Evolutionary conservation across 768 basidiomycete genomes (phyloP).

Genomic region (Gloeophyllum trabeum): DNA sequence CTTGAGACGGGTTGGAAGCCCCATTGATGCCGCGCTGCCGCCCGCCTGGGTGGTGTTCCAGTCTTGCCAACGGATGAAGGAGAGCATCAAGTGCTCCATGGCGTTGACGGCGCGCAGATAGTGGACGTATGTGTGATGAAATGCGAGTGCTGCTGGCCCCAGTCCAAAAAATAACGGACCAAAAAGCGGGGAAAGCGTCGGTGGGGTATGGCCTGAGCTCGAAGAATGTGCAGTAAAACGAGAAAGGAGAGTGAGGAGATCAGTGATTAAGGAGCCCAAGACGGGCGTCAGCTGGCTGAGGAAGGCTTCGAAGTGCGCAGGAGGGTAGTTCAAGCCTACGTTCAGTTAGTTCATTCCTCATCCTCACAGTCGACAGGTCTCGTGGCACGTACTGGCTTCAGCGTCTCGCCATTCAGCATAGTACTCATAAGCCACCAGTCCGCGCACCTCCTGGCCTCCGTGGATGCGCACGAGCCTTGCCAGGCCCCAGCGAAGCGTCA

Average conservation of each 20-base stretch:
- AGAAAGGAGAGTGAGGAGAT: slow-evolving; percentile 71
- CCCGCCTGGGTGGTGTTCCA: slow-evolving; percentile 19
- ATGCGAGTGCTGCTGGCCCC: slow-evolving; percentile 34
- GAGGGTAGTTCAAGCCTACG: slow-evolving; percentile 53
- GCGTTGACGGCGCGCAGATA: slow-evolving; percentile 81
- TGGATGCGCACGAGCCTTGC: slow-evolving; percentile 65
- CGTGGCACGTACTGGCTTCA: slow-evolving; percentile 57
- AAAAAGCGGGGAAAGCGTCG: slow-evolving; percentile 82
- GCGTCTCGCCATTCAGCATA: slow-evolving; percentile 75
- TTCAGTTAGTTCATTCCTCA: slow-evolving; percentile 5
- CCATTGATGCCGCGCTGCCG: slow-evolving; percentile 45
- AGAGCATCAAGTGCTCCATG: slow-evolving; percentile 86
- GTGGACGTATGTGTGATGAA: slow-evolving; percentile 47
- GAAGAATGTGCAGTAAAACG: slow-evolving; percentile 77
- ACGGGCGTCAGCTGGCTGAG: slow-evolving; percentile 40
- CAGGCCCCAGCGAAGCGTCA: slow-evolving; percentile 89
- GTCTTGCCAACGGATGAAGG: slow-evolving; percentile 74
- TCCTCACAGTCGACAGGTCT: slow-evolving; percentile 4
- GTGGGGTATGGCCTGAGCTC: slow-evolving; percentile 83
- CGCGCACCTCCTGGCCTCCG: slow-evolving; percentile 64
- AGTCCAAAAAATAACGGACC: slow-evolving; percentile 86
- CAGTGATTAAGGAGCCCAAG: slow-evolving; percentile 48
- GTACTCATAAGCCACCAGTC: slow-evolving; percentile 75
- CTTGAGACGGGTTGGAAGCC: slow-evolving; percentile 77
- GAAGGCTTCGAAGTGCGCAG: slow-evolving; percentile 63